These are phyloP conservation scores for Penicillium corylophilum DNA, from an alignment of 2,329 filamentous ascomycete species.

Conservation along the genomic window DNA sequence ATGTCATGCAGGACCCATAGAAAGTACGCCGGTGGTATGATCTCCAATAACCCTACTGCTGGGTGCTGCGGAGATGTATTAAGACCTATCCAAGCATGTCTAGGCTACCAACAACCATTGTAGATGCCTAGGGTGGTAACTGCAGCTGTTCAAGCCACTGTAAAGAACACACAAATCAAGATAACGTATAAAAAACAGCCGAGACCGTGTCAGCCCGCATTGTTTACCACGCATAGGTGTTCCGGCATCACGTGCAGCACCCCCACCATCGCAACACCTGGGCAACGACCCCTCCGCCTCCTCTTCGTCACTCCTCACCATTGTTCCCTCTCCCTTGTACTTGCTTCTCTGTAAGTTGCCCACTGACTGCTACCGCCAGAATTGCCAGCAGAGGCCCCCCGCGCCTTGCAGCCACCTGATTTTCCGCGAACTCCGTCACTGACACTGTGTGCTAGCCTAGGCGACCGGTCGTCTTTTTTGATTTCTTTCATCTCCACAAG, in stretches of 20 bases:
- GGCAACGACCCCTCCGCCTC: slow-evolving; percentile 38
- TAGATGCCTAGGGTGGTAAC: slow-evolving; percentile 5
- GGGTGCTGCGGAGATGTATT: neutral
- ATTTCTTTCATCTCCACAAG: slow-evolving; percentile 21
- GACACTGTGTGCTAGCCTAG: slow-evolving; percentile 33
- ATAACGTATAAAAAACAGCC: neutral
- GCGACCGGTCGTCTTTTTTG: slow-evolving; percentile 23
- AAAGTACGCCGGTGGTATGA: slow-evolving; percentile 7
- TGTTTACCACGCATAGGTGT: slow-evolving; percentile 17
- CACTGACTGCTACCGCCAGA: neutral
- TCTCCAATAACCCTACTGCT: slow-evolving; percentile 4
- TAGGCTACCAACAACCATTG: slow-evolving; percentile 7
- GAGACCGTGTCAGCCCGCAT: neutral
- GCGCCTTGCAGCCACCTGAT: neutral
- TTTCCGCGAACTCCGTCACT: slow-evolving; percentile 21
- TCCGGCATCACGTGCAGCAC: slow-evolving; percentile 25
- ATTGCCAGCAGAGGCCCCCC: neutral
- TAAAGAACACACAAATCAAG: neutral
- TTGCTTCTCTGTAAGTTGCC: slow-evolving; percentile 11
- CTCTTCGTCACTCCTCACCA: slow-evolving; percentile 16
- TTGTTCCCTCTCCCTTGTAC: slow-evolving; percentile 10
- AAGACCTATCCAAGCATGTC: neutral
- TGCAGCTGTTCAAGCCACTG: neutral
- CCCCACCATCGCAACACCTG: slow-evolving; percentile 36
- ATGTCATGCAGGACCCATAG: slow-evolving; percentile 15